These are phyloP conservation scores for Omphalotus olearius DNA, from an alignment of 1,284 basidiomycete species.

Conservation along the genomic window DNA sequence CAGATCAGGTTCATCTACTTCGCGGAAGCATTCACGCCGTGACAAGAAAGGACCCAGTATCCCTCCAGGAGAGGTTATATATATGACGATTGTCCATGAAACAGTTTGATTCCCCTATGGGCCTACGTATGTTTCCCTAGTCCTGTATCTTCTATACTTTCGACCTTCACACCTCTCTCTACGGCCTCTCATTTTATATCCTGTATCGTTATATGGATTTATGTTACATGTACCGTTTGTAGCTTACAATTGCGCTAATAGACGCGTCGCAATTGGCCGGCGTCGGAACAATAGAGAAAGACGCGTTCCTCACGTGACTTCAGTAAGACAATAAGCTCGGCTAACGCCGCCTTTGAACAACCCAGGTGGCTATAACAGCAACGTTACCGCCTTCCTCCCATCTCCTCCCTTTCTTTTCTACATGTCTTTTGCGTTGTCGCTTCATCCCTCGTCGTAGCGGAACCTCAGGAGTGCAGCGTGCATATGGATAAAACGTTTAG, in stretches of 20 bases:
- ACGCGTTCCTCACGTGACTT: slow-evolving; percentile 5
- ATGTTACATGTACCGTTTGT: not conserved
- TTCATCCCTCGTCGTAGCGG: too few relatives aligned
- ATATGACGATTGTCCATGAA: slow-evolving; percentile 38
- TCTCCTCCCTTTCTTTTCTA: not conserved
- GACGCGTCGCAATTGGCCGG: not conserved
- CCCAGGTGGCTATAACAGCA: too few relatives aligned
- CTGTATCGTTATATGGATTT: not conserved
- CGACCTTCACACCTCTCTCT: too few relatives aligned
- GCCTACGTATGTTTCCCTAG: too few relatives aligned
- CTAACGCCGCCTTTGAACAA: slow-evolving; percentile 1
- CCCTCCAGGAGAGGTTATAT: slow-evolving; percentile 24
- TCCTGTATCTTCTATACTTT: too few relatives aligned
- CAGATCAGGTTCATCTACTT: not conserved
- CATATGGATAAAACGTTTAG: too few relatives aligned
- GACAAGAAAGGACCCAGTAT: not conserved
- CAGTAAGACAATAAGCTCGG: slow-evolving; percentile 14
- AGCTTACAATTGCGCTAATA: not conserved
- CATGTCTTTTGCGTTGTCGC: not conserved
- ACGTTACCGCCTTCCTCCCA: slow-evolving; percentile 5
- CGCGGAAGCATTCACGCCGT: slow-evolving; percentile 14
- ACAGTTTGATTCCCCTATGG: slow-evolving; percentile 17
- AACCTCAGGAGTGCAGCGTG: too few relatives aligned
- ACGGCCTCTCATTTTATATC: too few relatives aligned
- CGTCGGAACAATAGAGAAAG: slow-evolving; percentile 12